Evolutionary conservation across 495 filamentous ascomycete genomes (phyloP).

Genomic region (Pyrenula massariospora): DNA sequence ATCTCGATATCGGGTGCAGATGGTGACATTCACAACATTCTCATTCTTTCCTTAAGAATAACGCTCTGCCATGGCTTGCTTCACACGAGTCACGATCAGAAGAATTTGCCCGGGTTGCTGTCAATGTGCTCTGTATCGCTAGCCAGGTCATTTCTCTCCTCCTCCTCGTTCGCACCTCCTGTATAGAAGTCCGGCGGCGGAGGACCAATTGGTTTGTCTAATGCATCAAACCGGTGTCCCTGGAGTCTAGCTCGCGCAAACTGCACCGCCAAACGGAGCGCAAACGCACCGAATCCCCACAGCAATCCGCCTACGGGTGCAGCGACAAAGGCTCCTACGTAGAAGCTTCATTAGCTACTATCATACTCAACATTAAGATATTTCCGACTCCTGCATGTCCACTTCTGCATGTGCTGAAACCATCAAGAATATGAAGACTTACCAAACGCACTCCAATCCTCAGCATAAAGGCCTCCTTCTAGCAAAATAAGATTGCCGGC

Average conservation of each 20-base stretch:
- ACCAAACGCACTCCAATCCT: constrained; percentile 66
- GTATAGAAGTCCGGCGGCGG: constrained; percentile 1
- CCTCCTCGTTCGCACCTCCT: background rate
- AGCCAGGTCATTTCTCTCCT: constrained; percentile 3
- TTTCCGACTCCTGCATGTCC: constrained; percentile 1
- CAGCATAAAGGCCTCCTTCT: constrained; percentile 54
- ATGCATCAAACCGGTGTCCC: constrained; percentile 45
- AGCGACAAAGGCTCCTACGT: constrained; percentile 56
- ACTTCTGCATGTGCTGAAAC: background rate
- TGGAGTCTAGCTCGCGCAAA: constrained; percentile 35
- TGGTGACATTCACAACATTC: too few relatives aligned
- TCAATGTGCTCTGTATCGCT: background rate
- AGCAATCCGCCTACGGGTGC: constrained; percentile 60
- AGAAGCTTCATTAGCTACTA: background rate
- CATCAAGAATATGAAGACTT: constrained; percentile 2
- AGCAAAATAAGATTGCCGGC: constrained; percentile 57
- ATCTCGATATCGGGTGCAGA: too few relatives aligned
- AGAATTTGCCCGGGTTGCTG: background rate
- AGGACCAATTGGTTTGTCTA: constrained; percentile 39
- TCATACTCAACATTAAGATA: background rate
- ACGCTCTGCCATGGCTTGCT: too few relatives aligned
- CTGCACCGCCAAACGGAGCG: constrained; percentile 37
- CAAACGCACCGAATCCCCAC: constrained; percentile 51
- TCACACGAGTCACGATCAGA: too few relatives aligned
- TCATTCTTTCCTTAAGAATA: too few relatives aligned